Percentiles rank a stretch among this genome's conserved stretches.
These are phyloP conservation scores for Paecilomyces variotii DNA, from an alignment of 2,329 filamentous ascomycete species.

Conservation along the genomic window DNA sequence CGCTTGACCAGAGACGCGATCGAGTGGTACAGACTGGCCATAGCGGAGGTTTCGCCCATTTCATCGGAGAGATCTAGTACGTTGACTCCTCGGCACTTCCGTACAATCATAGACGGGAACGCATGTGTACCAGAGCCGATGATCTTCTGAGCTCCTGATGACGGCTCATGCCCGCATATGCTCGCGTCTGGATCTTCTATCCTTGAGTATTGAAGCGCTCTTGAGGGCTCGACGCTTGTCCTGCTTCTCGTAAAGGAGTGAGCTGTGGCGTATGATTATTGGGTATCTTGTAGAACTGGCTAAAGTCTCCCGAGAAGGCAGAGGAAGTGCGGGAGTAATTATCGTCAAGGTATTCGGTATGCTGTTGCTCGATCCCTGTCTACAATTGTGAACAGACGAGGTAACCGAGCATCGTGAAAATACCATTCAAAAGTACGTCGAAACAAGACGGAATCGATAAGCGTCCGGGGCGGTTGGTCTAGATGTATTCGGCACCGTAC, in stretches of 20 bases:
- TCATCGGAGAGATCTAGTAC: not conserved
- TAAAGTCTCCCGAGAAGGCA: not conserved
- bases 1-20: conserved; percentile 35
- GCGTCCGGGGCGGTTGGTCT: not conserved
- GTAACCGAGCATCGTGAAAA: not conserved
- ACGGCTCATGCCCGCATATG: not conserved
- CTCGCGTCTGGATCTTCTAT: not conserved
- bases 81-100: not conserved
- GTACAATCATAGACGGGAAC: not conserved
- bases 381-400: not conserved
- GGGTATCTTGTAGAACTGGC: not conserved
- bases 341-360: not conserved
- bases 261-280: not conserved
- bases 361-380: not conserved
- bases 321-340: not conserved
- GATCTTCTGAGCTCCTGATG: not conserved
- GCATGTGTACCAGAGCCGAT: not conserved
- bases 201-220: not conserved
- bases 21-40: conserved; percentile 8
- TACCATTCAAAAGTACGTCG: not conserved
- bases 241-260: not conserved
- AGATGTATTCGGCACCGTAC: not conserved
- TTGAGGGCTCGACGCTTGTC: not conserved
- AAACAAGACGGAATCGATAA: not conserved
- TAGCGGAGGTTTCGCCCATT: conserved; percentile 6